phyloP scores from a whole-genome alignment of 2,329 filamentous ascomycete genomes.

The Venturiaceae sp. region DNA sequence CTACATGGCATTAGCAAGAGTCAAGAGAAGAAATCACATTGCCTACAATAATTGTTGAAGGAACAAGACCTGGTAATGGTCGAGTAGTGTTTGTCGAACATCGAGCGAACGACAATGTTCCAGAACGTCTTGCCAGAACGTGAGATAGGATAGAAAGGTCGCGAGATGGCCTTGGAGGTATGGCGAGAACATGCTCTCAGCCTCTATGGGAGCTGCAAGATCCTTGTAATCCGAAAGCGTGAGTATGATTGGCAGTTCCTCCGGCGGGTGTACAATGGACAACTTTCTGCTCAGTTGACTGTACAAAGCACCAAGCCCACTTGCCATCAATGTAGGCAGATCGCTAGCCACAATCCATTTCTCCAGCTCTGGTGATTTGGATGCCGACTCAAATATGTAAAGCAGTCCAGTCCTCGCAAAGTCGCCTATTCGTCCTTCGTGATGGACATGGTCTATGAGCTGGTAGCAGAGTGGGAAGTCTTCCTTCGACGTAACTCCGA shows the following conservation, averaged over 20 bases:
- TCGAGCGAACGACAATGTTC: conserved; percentile 90
- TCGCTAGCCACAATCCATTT: conserved; percentile 98
- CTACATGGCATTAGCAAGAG: conserved; percentile 32
- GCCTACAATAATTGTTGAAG: conserved; percentile 82
- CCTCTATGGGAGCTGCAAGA: conserved; percentile 56
- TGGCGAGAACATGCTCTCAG: conserved; percentile 62
- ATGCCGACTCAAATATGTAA: conserved; percentile 92
- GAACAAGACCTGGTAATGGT: conserved; percentile 96
- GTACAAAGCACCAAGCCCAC: conserved; percentile 72
- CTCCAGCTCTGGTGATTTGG: conserved; percentile 71
- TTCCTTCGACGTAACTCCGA: conserved; percentile 73
- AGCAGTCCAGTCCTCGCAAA: conserved; percentile 90
- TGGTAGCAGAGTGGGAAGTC: conserved; percentile 96
- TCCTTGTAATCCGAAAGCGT: conserved; percentile 83
- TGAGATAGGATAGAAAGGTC: conserved; percentile 86
- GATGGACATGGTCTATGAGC: conserved; percentile 91
- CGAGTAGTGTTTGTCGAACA: conserved; percentile 83
- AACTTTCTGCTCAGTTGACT: conserved; percentile 68
- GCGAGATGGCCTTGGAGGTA: conserved; percentile 80
- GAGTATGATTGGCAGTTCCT: conserved; percentile 72
- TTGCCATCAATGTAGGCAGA: conserved; percentile 93
- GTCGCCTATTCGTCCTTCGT: conserved; percentile 88
- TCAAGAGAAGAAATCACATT: background rate
- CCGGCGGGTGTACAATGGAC: conserved; percentile 65
- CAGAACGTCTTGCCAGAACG: conserved; percentile 97